Conservation (phyloP, 208 protist genomes). For the Lotmaria passim region DNA sequence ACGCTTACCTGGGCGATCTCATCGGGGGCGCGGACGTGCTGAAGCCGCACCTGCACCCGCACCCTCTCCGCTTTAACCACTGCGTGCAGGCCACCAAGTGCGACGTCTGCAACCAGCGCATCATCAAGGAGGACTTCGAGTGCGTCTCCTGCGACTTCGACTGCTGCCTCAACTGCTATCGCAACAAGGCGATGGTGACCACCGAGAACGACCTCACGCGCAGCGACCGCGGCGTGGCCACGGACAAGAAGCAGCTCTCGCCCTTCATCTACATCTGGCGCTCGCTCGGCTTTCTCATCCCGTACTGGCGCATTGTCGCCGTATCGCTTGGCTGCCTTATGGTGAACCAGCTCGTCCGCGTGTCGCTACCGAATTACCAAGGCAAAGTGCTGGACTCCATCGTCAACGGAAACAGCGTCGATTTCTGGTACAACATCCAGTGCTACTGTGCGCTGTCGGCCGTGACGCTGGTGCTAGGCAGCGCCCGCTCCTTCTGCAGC, state of each 20-base stretch:
- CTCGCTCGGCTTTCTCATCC: constrained; percentile 41
- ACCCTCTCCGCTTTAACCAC: constrained; percentile 51
- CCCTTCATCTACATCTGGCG: constrained; percentile 47
- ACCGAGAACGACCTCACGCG: constrained; percentile 37
- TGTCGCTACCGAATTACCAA: constrained; percentile 55
- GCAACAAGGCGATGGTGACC: constrained; percentile 28
- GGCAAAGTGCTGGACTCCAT: constrained; percentile 63
- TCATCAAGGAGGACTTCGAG: constrained; percentile 49
- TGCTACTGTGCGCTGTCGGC: constrained; percentile 45
- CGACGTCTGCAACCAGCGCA: constrained; percentile 59
- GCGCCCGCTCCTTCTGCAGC: constrained; percentile 53
- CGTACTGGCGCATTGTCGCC: constrained; percentile 48
- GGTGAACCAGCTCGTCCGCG: constrained; percentile 40
- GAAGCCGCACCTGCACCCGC: constrained; percentile 45
- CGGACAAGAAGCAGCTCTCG: constrained; percentile 37
- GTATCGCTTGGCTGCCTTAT: constrained; percentile 45
- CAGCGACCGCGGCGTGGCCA: constrained; percentile 21
- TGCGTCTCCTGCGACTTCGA: constrained; percentile 55
- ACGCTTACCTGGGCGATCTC: constrained; percentile 31
- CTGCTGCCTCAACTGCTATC: constrained; percentile 55
- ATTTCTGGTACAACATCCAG: constrained; percentile 46
- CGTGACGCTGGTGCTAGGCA: constrained; percentile 47
- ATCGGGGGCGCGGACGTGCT: constrained; percentile 32
- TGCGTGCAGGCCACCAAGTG: constrained; percentile 43
- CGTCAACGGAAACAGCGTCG: constrained; percentile 25